Base-by-base conservation (phyloP, 177 flowering plant genomes). In the Tripterygium wilfordii region DNA sequence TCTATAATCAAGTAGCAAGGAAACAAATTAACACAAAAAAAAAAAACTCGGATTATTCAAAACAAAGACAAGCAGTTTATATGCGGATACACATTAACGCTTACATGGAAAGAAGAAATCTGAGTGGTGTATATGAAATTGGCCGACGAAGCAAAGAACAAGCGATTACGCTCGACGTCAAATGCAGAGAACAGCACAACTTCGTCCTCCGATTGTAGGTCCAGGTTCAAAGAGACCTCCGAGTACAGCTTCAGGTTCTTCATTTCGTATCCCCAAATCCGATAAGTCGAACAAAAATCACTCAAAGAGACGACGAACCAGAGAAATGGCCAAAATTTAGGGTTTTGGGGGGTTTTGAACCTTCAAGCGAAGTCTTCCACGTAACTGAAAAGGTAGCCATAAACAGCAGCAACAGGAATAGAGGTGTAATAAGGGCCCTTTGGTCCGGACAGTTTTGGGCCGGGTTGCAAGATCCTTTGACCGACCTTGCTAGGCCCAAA, bases 101-200 rank as follows among this genome's bases (percentile, higher is more conserved):
- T 55, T 60, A 80, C 91, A 37, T 76, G 91, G 36, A 77, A 63
- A 0, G 79, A 56, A 42, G 78, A 69, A 54, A 85, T 70, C 6
- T 71, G 75, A 17, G 62, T 23, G 10, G 77, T 29, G 75, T 88
- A 85, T 0, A 88, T 45, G 57, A 58, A 30, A 54, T 82, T 78
- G 15, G 71, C 49, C 0, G 96, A 81, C 26, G 97, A 84, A 51
- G 84, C 78, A 56, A 88, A 91, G 71, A 91, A 85, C 48, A 88
- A 28, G 30, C 96, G 88, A 57, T 76, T 77, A 8, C 70, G 78
- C 54, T 88, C 96, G 49, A 88, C 68, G 40, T 91, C 98, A 50
- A 79, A 48, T 2, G 96, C 82, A 23, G 83, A 76, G 61, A 78
- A 66, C 14, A 57, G 56, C 2, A 85, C 10, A 8, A 25, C 43